phyloP scores from a whole-genome alignment of 495 filamentous ascomycete genomes.

The Penicillium odoratum region DNA sequence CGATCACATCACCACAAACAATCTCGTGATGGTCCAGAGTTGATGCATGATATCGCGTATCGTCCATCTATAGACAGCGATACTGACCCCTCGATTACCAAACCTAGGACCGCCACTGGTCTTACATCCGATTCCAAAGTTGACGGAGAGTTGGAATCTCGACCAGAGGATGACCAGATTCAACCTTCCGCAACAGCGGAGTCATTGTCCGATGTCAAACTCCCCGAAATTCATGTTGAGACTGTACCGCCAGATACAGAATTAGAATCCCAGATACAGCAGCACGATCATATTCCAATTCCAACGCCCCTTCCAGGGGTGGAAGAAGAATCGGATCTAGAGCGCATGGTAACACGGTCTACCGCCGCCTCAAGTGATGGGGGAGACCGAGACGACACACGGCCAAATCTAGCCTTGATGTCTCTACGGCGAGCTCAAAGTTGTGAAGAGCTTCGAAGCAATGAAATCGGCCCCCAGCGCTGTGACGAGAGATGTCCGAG shows the following conservation, averaged over 20 bases:
- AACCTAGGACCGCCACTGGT: constrained; percentile 16
- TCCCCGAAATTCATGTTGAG: constrained; percentile 41
- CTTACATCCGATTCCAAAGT: constrained; percentile 24
- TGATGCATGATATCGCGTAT: constrained; percentile 34
- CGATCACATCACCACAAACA: constrained; percentile 50
- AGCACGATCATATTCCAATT: constrained; percentile 11
- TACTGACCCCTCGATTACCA: constrained; percentile 23
- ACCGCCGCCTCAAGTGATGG: constrained; percentile 37
- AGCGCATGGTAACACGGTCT: constrained; percentile 34
- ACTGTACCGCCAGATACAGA: constrained; percentile 23
- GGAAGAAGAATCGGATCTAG: constrained; percentile 34
- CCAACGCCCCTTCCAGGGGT: constrained; percentile 19
- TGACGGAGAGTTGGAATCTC: constrained; percentile 17
- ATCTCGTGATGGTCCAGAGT: constrained; percentile 39
- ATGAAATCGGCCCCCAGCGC: constrained; percentile 23
- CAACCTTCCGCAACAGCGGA: constrained; percentile 15
- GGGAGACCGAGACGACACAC: constrained; percentile 20
- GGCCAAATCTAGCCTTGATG: constrained; percentile 30
- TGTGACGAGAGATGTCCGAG: constrained; percentile 60
- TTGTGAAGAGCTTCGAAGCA: constrained; percentile 32
- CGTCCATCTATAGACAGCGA: constrained; percentile 36
- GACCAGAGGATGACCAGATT: constrained; percentile 11
- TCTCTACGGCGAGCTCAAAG: constrained; percentile 49
- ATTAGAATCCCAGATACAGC: constrained; percentile 19
- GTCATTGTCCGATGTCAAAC: constrained; percentile 21